Conservation (phyloP, 768 basidiomycete species). For the Pleurotus pulmonarius region DNA sequence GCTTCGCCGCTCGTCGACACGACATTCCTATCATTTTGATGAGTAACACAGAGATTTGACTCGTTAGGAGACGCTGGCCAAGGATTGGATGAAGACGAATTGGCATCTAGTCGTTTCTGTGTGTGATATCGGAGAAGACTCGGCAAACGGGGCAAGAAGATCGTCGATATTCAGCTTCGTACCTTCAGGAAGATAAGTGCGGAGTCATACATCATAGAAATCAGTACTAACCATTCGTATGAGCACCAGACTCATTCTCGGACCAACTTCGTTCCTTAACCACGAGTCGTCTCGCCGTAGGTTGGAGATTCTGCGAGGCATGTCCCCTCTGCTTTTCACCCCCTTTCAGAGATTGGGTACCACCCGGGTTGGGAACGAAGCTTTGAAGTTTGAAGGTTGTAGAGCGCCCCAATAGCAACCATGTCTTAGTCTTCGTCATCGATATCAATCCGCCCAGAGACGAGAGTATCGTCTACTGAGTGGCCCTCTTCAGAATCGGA, state of each 20-base stretch:
- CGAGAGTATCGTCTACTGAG: slow-evolving; percentile 16
- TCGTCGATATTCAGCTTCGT: no score
- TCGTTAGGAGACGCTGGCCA: slow-evolving; percentile 99
- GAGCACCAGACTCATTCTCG: no score
- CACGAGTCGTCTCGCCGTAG: no score
- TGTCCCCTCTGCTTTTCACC: slow-evolving; percentile 66
- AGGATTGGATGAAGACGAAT: slow-evolving; percentile 54
- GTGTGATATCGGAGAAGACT: no score
- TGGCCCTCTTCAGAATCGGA: slow-evolving; percentile 27
- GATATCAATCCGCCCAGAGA: slow-evolving; percentile 27
- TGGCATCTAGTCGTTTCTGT: no score
- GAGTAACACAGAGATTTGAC: slow-evolving; percentile 58
- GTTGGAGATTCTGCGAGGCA: no score
- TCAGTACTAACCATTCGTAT: no score
- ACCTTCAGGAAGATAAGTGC: no score
- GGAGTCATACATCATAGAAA: no score
- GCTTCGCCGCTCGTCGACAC: slow-evolving; percentile 64
- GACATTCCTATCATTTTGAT: slow-evolving; percentile 71
- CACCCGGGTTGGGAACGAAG: slow-evolving; percentile 60
- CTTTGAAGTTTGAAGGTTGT: slow-evolving; percentile 65
- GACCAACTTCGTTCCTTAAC: no score
- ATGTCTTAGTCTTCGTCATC: slow-evolving; percentile 44
- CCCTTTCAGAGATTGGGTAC: slow-evolving; percentile 44
- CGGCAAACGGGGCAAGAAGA: no score
- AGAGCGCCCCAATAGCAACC: slow-evolving; percentile 52